A percentile compares a stretch with the other conserved stretches of the same genome.
Conservation (phyloP, 345 rosid genomes). For the Citrus sp. region DNA sequence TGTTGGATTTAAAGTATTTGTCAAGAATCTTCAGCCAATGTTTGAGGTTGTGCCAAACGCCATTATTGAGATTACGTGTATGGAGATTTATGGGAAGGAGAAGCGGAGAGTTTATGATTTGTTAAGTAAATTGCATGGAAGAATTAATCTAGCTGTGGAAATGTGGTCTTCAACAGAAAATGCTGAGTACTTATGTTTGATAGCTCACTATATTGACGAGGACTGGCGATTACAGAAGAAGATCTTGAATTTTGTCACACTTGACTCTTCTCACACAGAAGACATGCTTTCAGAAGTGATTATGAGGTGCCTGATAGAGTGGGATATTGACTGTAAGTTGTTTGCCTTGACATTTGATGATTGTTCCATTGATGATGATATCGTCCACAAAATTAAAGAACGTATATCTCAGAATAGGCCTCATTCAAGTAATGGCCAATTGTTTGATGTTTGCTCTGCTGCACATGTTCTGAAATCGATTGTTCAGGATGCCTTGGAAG, state of each 20-base stretch:
- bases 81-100: conserved; percentile 74
- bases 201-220: conserved; percentile 70
- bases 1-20: conserved; percentile 84
- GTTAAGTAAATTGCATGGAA: conserved; percentile 58
- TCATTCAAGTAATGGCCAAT: conserved; percentile 52
- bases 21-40: conserved; percentile 86
- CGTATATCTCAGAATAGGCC: conserved; percentile 60
- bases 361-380: conserved; percentile 57
- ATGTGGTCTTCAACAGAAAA: conserved; percentile 71
- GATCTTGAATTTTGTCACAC: conserved; percentile 72
- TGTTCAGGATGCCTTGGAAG: conserved; percentile 69
- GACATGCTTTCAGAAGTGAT: conserved; percentile 89
- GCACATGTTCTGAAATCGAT: conserved; percentile 60
- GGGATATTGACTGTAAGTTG: conserved; percentile 85
- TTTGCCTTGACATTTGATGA: conserved; percentile 82
- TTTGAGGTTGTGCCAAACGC: conserved; percentile 63
- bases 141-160: conserved; percentile 72
- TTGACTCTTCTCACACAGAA: conserved; percentile 73
- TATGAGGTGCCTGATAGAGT: conserved; percentile 66
- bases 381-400: conserved; percentile 59
- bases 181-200: conserved; percentile 56
- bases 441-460: conserved; percentile 70
- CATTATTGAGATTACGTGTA: conserved; percentile 59
- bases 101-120: conserved; percentile 66
- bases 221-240: conserved; percentile 83